These are phyloP conservation scores for Salvia miltiorrhiza DNA, from an alignment of 257 asterid genomes.

Conservation along the genomic window DNA sequence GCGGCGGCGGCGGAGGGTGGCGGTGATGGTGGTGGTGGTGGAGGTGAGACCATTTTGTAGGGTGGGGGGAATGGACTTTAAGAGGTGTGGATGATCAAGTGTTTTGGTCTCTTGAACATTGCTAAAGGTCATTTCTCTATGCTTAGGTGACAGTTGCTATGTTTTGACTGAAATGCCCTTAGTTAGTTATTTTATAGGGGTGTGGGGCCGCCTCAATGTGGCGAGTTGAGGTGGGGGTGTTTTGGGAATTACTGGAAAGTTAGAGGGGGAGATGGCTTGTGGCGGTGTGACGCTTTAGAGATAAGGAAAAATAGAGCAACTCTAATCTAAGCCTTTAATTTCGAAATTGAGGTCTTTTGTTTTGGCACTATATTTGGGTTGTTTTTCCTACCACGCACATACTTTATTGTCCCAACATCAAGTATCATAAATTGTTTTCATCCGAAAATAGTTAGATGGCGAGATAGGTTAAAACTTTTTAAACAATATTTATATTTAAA, in stretches of 20 bases:
- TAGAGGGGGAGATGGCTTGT: conserved; percentile 20
- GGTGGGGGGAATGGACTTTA: conserved; percentile 20
- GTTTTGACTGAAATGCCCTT: conserved; percentile 24
- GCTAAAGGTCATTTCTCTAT: conserved; percentile 54
- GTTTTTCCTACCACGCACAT: not conserved
- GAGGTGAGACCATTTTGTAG: conserved; percentile 46
- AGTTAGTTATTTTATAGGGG: conserved; percentile 5
- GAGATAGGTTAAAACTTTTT: too few relatives aligned
- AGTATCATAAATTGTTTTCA: not conserved
- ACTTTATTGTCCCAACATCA: not conserved
- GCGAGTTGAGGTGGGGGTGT: conserved; percentile 7
- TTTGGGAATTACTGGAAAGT: not conserved
- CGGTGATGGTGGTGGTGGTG: conserved; percentile 13
- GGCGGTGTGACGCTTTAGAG: conserved; percentile 31
- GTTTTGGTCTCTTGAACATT: conserved; percentile 49
- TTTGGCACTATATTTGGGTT: not conserved
- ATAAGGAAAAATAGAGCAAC: not conserved
- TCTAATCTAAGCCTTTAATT: not conserved
- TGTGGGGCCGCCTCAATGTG: not conserved
- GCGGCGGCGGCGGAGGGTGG: conserved; percentile 8
- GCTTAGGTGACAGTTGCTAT: conserved; percentile 19
- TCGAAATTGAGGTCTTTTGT: not conserved
- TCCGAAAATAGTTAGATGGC: not conserved
- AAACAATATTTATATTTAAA: too few relatives aligned
- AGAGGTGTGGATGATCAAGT: conserved; percentile 24